These are phyloP conservation scores for Coemansia sp. DNA, from an alignment of 192 early-diverging fungal genomes.

Conservation along the genomic window DNA sequence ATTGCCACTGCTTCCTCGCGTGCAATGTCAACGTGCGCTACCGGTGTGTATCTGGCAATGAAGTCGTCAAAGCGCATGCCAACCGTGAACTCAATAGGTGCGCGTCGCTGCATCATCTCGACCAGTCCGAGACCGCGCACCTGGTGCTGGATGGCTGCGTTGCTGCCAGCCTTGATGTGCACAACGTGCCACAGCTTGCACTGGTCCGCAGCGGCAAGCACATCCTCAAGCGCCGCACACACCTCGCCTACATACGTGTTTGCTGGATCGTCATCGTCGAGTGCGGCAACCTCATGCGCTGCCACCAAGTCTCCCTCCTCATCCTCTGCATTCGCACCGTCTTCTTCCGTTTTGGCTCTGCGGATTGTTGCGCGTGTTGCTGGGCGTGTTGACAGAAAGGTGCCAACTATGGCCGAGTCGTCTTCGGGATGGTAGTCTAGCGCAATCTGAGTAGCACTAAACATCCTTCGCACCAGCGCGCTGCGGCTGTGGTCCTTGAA, in stretches of 20 bases:
- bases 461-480: conserved; percentile 72
- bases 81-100: conserved; percentile 69
- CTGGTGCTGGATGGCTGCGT: conserved; percentile 66
- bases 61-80: conserved; percentile 72
- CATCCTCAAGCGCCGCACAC: conserved; percentile 71
- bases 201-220: conserved; percentile 73
- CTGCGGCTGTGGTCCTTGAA: conserved; percentile 72
- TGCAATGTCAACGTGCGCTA: conserved; percentile 35
- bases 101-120: conserved; percentile 68
- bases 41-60: conserved; percentile 64
- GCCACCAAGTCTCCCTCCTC: neutral
- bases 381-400: conserved; percentile 74
- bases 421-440: conserved; percentile 76
- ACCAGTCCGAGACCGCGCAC: conserved; percentile 68
- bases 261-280: conserved; percentile 39
- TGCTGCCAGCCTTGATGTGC: conserved; percentile 79
- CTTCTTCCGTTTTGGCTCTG: neutral
- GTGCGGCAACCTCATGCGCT: conserved; percentile 16
- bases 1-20: neutral
- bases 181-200: conserved; percentile 82
- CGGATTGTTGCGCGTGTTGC: conserved; percentile 62
- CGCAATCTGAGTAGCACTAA: conserved; percentile 69
- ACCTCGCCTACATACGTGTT: conserved; percentile 58
- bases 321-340: neutral
- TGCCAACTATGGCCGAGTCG: conserved; percentile 70